Evolutionary conservation across 768 basidiomycete genomes (phyloP).

Genomic region (Amanita rubescens): DNA sequence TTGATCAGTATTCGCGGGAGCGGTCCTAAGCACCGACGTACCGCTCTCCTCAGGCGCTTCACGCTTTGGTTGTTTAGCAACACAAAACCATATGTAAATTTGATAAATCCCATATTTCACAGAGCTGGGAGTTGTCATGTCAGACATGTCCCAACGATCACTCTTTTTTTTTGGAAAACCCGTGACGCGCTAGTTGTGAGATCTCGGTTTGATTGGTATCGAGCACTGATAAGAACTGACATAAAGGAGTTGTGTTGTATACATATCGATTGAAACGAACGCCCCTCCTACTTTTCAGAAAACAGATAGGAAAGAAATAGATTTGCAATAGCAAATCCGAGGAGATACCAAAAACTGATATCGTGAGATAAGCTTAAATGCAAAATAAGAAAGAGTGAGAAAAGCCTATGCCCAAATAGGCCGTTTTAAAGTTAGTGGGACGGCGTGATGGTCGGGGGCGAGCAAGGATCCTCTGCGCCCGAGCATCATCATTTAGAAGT

Average conservation of each 20-base stretch:
- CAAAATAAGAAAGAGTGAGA: not conserved
- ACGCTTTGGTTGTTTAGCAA: not conserved
- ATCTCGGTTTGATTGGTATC: not conserved
- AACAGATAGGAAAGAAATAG: not conserved
- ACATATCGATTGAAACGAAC: not conserved
- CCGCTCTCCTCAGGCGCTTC: not conserved
- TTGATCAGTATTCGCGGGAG: constrained; percentile 1
- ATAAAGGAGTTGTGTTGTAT: not conserved
- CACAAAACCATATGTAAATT: not conserved
- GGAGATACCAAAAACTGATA: not conserved
- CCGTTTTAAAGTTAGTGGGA: not conserved
- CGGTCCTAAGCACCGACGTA: not conserved
- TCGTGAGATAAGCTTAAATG: not conserved
- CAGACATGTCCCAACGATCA: too few relatives aligned
- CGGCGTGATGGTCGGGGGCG: not conserved
- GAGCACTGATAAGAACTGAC: not conserved
- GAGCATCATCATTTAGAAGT: not conserved
- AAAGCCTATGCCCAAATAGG: too few relatives aligned
- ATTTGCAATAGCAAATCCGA: not conserved
- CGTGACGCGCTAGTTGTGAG: too few relatives aligned
- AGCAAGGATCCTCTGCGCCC: not conserved
- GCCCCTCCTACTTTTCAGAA: not conserved
- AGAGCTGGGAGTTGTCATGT: too few relatives aligned
- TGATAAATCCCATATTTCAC: not conserved
- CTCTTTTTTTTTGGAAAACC: too few relatives aligned